Evolutionary conservation across 2,329 filamentous ascomycete genomes (phyloP), one percentile per base, ranked within the genome.

Genomic region (Hymenoscyphus scutula): DNA sequence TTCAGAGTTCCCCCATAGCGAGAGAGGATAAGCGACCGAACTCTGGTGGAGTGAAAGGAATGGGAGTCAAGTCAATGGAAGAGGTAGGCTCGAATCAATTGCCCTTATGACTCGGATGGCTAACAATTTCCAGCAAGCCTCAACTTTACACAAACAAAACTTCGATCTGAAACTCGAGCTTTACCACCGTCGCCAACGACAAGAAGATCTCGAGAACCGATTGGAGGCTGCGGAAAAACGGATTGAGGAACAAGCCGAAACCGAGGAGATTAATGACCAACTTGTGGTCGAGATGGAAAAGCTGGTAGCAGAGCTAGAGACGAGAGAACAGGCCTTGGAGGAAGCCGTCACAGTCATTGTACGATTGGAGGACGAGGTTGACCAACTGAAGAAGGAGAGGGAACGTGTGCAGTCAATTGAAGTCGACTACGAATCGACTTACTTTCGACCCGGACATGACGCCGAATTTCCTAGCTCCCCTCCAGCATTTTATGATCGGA

Each of bases 101-200:
- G 27, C n/a, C 62, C 6, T 55, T 51, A 38, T 19, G 6, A 29
- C 27, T 41, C 15, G 62, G 53, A 15, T 60, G 19, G 57, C 60
- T 69, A 67, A 66, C 48, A 48, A 41, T 51, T 55, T 53, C 11
- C 56, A 89, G 82, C 84, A 87, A 60, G 76, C 91, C 59, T 89
- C 88, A 4, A 87, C 80, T 1, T 76, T 91, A 25, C 86, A 88
- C 73, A 92, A 92, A 72, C 85, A 90, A 75, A 92, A 91, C 70
- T 92, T 91, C 68, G 88, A 90, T 67, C 79, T 92, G 51, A 91
- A 92, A 74, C 78, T 91, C 34, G 88, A 91, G 72, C 75, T 92
- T 0, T 90, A 83, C 68, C 88, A 91, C 71, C 82, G 87, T 6
- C 81, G 89, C 30, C 84, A 91, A 74, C 81, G 83, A 59, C 86